Conservation (phyloP, 805 yeast genomes). For the Hemisphaericaspora nanyangensis region DNA sequence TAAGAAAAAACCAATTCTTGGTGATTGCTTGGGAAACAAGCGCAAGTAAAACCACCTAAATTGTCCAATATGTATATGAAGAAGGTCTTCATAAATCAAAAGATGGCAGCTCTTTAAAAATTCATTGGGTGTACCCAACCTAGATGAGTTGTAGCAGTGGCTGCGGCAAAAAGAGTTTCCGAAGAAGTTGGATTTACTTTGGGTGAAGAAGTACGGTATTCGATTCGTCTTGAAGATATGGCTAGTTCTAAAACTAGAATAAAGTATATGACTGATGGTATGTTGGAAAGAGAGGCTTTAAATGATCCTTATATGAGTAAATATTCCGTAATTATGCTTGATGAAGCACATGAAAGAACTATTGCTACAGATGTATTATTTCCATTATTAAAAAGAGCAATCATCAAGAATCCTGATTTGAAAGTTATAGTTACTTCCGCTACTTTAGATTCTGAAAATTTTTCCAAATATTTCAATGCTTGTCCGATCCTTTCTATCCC, state of each 20-base stretch:
- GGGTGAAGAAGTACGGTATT: conserved; percentile 87
- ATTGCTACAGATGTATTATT: conserved; percentile 89
- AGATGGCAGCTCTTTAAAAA: conserved; percentile 21
- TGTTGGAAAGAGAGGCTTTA: conserved; percentile 84
- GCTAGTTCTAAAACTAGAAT: conserved; percentile 63
- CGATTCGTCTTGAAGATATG: conserved; percentile 82
- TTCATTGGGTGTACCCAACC: conserved; percentile 58
- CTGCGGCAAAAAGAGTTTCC: conserved; percentile 86
- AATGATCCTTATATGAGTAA: conserved; percentile 70
- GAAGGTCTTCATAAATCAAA: conserved; percentile 42
- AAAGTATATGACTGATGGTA: conserved; percentile 97
- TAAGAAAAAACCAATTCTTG: conserved; percentile 56
- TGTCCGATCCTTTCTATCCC: conserved; percentile 86
- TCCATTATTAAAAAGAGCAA: conserved; percentile 78
- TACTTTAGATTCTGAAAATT: conserved; percentile 84
- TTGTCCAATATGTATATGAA: conserved; percentile 59
- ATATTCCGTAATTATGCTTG: conserved; percentile 87
- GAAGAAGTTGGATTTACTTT: conserved; percentile 78
- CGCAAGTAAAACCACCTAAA: conserved; percentile 70
- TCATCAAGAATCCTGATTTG: conserved; percentile 62
- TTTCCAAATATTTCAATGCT: conserved; percentile 67
- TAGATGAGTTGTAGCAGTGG: conserved; percentile 56
- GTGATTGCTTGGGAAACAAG: conserved; percentile 83
- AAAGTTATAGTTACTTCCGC: conserved; percentile 88
- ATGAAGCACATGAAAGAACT: conserved; percentile 97